Evolutionary conservation across 352 stramenopile genomes (phyloP).

Genomic region (Globisporangium cystogenes): DNA sequence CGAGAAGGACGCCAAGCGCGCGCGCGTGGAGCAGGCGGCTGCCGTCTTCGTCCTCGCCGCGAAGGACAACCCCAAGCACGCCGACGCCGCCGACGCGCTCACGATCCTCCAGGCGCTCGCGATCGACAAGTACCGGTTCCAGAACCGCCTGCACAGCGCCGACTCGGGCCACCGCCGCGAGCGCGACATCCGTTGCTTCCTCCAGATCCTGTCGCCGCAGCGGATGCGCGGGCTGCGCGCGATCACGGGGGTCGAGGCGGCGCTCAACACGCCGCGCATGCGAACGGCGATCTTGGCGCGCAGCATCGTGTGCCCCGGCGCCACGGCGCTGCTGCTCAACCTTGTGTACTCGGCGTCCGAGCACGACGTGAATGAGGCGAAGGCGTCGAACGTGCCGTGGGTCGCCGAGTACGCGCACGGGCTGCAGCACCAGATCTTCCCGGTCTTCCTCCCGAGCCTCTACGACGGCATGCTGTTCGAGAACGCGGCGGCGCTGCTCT

Average conservation of each 20-base stretch:
- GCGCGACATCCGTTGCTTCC: slow-evolving; percentile 34
- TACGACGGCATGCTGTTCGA: slow-evolving; percentile 42
- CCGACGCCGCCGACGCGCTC: slow-evolving; percentile 36
- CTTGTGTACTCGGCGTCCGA: slow-evolving; percentile 48
- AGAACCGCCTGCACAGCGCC: slow-evolving; percentile 17
- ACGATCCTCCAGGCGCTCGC: slow-evolving; percentile 52
- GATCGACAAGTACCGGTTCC: slow-evolving; percentile 44
- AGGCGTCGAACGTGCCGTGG: slow-evolving; percentile 38
- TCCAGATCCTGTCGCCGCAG: slow-evolving; percentile 44
- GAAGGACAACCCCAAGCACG: slow-evolving; percentile 33
- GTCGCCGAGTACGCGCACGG: slow-evolving; percentile 47
- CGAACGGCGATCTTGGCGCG: slow-evolving; percentile 42
- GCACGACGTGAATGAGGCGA: slow-evolving; percentile 22
- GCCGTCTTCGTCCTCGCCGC: slow-evolving; percentile 54
- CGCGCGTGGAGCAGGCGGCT: slow-evolving; percentile 32
- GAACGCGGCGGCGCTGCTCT: slow-evolving; percentile 26
- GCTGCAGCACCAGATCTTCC: slow-evolving; percentile 49
- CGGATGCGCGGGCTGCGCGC: slow-evolving; percentile 33
- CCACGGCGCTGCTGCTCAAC: slow-evolving; percentile 49
- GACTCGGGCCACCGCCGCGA: neutral
- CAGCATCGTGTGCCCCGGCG: slow-evolving; percentile 44
- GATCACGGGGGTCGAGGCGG: slow-evolving; percentile 49
- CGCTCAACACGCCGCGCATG: slow-evolving; percentile 39
- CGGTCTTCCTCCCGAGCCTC: slow-evolving; percentile 30
- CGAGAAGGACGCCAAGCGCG: slow-evolving; percentile 44